Evolutionary conservation across 2,329 filamentous ascomycete species (phyloP), one percentile per base, ranked within the genome.

Genomic region (Calonectria pseudoreteaudii): DNA sequence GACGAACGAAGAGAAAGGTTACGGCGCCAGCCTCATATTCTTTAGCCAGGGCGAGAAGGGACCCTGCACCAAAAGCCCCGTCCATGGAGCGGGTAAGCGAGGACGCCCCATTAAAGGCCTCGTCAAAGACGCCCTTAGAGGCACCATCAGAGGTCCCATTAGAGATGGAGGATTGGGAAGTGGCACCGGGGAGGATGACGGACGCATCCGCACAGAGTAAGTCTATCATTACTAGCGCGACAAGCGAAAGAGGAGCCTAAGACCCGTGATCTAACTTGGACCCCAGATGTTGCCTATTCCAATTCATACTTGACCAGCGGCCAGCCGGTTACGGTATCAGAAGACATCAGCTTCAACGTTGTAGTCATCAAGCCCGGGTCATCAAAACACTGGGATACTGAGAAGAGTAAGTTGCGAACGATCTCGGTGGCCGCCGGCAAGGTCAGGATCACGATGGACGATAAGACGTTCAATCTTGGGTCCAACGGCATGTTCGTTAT

Each of bases 401-500:
- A 83, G 7, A 49, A 77, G 1, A 74, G 81, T 44, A 83, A 80
- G 65, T 66, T 86, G 3, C 85, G 86, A 16, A 81, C 84, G 3
- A 87, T 85, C 68, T 86, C 85, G 4, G 78, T 88, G 1, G 83
- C 84, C 0, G 73, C 80, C 1, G 87, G 87, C 34, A 88, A 88
- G 74, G 74, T 88, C 1, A 81, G 80, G 23, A 80, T 88, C 1
- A 85, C 81, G 44, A 82, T 84, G 53, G 84, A 78, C 2, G 81
- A 80, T 4, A 76, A 83, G n/a, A 78, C 82, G 6, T 86, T 89
- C 50, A 74, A 79, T 0, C 78, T 89, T 4, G 88, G 88, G 0
- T 82, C 83, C 1, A 84, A 87, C 66, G 87, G 88, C 31, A 81
- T 87, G 76, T 87, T 90, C 74, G 82, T 83, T 64, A 81, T 90